Base-by-base conservation (phyloP, 805 yeast genomes). In the Pichia eremophila region DNA sequence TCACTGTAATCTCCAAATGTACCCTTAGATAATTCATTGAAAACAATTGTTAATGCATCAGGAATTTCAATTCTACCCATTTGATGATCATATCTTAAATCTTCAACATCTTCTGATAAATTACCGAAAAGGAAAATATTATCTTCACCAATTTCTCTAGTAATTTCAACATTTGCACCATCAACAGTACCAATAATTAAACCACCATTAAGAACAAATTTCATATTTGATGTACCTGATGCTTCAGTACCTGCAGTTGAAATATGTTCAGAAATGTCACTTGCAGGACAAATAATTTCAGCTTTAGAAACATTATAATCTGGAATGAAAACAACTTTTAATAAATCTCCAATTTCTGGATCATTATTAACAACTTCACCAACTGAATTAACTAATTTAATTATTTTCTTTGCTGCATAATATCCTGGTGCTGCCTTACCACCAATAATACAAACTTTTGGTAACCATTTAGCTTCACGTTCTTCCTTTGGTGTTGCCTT, bases 391-490 rank as follows among this genome's bases (percentile, higher is more conserved):
- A 89, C 77, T 65, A 89, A 74, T 66, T 88, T 87, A 63, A 89
- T 90, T 60, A 89, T 85, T 49, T 85, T 77, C 68, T 89, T 89
- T 50, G 97, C 97, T 80, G 89, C 86, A 70, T 86, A 89, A 66
- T 89, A 89, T 54, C 97, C 97, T n/a, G 97, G 97, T 11, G 97
- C 97, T 50, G 95, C 85, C 68, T 90, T 89, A 62, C 97, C 97
- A 55, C 97, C 97, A 65, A 90, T 81, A 51, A 89, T 77, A 40
- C 81, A 75, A 48, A 85, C 93, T 61, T 83, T 85, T 50, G 96
- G 82, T 50, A 79, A 75, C 64, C 75, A 79, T 59, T 78, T 75
- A 52, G 65, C 58, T 41, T 73, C 70, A 59, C 84, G 72, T 66
- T 87, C 83, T 47, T 76, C 77, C 10, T 75, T 70, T 35, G 86